Percentiles rank a stretch among this genome's conserved stretches.
Evolutionary conservation across 1,284 basidiomycete species (phyloP).

Genomic region (Heterobasidion occidentale): DNA sequence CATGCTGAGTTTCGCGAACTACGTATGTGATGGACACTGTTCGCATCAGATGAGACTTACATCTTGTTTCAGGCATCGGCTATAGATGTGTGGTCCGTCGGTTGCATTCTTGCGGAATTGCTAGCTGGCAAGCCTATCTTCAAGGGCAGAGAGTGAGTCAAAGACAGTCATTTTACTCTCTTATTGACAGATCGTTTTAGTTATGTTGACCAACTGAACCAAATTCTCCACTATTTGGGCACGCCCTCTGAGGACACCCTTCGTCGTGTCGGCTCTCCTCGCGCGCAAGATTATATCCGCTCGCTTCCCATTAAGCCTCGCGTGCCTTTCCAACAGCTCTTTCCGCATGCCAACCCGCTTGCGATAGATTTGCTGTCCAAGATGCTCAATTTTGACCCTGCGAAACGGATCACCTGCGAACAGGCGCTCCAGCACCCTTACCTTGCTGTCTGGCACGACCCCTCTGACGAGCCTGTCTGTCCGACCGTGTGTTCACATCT

Average conservation of each 20-base stretch:
- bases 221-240: conserved; percentile 95
- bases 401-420: conserved; percentile 92
- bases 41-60: too few species aligned
- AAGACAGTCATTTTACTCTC: background rate
- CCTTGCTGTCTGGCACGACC: conserved; percentile 90
- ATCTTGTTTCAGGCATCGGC: conserved; percentile 53
- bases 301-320: conserved; percentile 95
- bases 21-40: conserved; percentile 41
- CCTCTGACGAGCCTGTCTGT: conserved; percentile 83
- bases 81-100: conserved; percentile 98
- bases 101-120: conserved; percentile 96
- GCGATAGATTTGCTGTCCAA: conserved; percentile 90
- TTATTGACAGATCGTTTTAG: conserved; percentile 24
- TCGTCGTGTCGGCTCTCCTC: conserved; percentile 87
- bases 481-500: conserved; percentile 10
- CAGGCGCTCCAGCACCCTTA: conserved; percentile 95
- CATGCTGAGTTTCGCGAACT: conserved; percentile 96
- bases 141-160: conserved; percentile 88
- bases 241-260: conserved; percentile 97
- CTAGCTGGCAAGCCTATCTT: conserved; percentile 97
- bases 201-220: conserved; percentile 98
- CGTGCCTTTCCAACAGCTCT: conserved; percentile 86
- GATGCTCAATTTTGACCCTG: conserved; percentile 94
- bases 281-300: conserved; percentile 96
- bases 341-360: conserved; percentile 88